These are phyloP conservation scores for Candida arabinofermentans DNA, from an alignment of 805 yeast genomes.

Conservation along the genomic window DNA sequence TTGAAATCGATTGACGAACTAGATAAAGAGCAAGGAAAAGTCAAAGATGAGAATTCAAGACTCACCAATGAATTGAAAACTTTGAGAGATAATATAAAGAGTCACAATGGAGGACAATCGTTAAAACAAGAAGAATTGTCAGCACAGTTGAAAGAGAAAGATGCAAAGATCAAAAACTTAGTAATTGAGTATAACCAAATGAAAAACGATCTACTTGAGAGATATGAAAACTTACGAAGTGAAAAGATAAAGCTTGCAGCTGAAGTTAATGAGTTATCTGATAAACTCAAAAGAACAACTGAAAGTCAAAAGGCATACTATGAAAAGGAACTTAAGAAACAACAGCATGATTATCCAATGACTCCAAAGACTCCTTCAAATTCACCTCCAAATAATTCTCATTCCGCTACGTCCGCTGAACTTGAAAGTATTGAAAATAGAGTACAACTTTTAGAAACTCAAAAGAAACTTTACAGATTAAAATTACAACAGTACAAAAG, in stretches of 20 bases:
- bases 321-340: slow-evolving; percentile 1
- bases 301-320: slow-evolving; percentile 6
- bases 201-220: slow-evolving; percentile 30
- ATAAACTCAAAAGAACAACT: slow-evolving; percentile 15
- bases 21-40: slow-evolving; percentile 18
- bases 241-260: slow-evolving; percentile 27
- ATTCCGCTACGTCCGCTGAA: background rate
- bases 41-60: slow-evolving; percentile 14
- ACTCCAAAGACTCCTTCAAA: slow-evolving; percentile 23
- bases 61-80: slow-evolving; percentile 20
- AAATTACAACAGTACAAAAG: slow-evolving; percentile 42
- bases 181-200: slow-evolving; percentile 28
- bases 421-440: slow-evolving; percentile 2
- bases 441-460: slow-evolving; percentile 32
- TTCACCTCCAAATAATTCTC: slow-evolving; percentile 1
- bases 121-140: slow-evolving; percentile 2
- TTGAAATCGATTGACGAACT: slow-evolving; percentile 14
- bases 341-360: slow-evolving; percentile 15
- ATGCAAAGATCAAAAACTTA: slow-evolving; percentile 16
- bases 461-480: slow-evolving; percentile 43
- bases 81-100: slow-evolving; percentile 9
- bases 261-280: slow-evolving; percentile 26
- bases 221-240: slow-evolving; percentile 20
- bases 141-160: slow-evolving; percentile 12
- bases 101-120: background rate